phyloP scores from a whole-genome alignment of 75 land plant genomes.

The Picea glauca region DNA sequence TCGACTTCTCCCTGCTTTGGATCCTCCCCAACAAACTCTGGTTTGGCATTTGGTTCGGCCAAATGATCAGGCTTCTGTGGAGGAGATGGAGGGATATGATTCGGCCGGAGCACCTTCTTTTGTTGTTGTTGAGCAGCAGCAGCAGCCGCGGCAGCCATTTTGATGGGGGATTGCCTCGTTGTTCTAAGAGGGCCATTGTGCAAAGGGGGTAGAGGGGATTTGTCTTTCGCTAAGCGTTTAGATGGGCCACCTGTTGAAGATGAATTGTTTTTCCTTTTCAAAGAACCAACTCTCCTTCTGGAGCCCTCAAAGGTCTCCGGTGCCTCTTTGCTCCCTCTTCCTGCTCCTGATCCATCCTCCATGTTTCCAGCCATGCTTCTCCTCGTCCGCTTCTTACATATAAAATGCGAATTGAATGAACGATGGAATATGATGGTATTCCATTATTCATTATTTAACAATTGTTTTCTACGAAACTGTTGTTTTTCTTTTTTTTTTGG shows the following conservation, averaged over 20 bases:
- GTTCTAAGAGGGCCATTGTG: slow-evolving; percentile 48
- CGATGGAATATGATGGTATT: neutral
- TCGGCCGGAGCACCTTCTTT: neutral
- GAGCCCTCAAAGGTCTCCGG: neutral
- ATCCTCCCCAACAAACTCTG: slow-evolving; percentile 4
- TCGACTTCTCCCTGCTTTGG: neutral
- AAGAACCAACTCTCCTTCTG: neutral
- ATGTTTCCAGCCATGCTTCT: slow-evolving; percentile 1
- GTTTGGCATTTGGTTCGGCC: slow-evolving; percentile 1
- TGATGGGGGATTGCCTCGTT: slow-evolving; percentile 40
- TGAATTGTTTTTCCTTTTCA: neutral
- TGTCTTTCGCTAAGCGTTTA: slow-evolving; percentile 43
- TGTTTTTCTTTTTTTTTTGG: neutral
- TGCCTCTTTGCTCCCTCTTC: neutral
- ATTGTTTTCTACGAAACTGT: neutral
- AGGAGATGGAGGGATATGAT: neutral
- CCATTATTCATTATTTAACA: neutral
- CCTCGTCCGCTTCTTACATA: slow-evolving; percentile 1
- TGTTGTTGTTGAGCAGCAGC: neutral
- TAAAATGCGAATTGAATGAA: slow-evolving; percentile 3
- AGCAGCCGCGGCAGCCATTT: slow-evolving; percentile 11
- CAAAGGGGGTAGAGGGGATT: slow-evolving; percentile 8
- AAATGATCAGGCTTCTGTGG: neutral
- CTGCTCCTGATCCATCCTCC: slow-evolving; percentile 1
- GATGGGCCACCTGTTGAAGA: slow-evolving; percentile 18